Base-by-base conservation (phyloP, 1,284 basidiomycete species). In the Naganishia sp. region DNA sequence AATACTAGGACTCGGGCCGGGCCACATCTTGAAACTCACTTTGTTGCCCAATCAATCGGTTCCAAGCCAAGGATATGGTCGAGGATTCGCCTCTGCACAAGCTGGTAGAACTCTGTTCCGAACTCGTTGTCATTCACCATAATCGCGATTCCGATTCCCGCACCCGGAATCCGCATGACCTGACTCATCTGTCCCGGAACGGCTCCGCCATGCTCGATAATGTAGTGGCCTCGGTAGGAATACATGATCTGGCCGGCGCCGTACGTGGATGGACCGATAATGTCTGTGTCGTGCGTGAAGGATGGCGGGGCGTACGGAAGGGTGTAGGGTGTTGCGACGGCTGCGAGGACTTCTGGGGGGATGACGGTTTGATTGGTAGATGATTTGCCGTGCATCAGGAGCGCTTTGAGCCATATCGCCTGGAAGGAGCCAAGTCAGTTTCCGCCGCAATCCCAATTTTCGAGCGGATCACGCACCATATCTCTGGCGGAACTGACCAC, bases 331-430 rank as follows among this genome's bases (percentile, higher is more conserved):
- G 66, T 69, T 13, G 66, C 59, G 9, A 68, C 53, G 50, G 63
- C 67, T 5, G 57, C 39, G 45, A 77, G 52, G 15, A 74, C 28
- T 3, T 55, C 50, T 1, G 55, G 31, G 0, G 75, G 72, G 42
- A 77, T 54, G 61, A 73, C 49, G 1, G 55, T 23, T 13, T 52
- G 46, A 28, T 64, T 16, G 71, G 72, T 31, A 0, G 69, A 50
- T 18, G 48, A 45, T 52, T 45, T 28, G 15, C 69, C 69, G 6
- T 63, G 48, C 33, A 52, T 46, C 6, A 78, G 68, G 0, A 75
- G 70, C 64, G 75, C 73, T 44, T 71, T 60, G 0, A 77, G 59
- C 77, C 75, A 75, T 23, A 52, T 68, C 0, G 67, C 53, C 71
- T 72, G 36, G 7, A 10, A 25, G 33, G 16, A 13, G 39, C 21